phyloP scores from a whole-genome alignment of 1,284 basidiomycete genomes.

The Cutaneotrichosporon sp. region DNA sequence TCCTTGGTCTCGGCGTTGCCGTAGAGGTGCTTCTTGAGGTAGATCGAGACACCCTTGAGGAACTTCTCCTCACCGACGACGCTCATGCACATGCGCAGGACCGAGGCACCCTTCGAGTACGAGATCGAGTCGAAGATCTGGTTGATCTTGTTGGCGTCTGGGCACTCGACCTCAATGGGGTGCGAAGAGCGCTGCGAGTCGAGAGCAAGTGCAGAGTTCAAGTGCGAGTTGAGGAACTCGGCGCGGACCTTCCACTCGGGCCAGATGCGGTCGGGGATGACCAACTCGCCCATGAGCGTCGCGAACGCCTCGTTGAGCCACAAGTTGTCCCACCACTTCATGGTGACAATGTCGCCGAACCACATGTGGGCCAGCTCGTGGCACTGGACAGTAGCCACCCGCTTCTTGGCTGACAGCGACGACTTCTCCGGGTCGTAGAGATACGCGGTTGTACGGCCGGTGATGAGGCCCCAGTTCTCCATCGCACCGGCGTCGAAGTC shows the following conservation, averaged over 20 bases:
- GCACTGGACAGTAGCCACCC: slow-evolving; percentile 63
- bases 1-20: slow-evolving; percentile 82
- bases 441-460: slow-evolving; percentile 79
- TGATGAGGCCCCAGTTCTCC: slow-evolving; percentile 96
- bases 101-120: slow-evolving; percentile 80
- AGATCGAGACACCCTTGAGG: slow-evolving; percentile 82
- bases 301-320: slow-evolving; percentile 78
- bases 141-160: slow-evolving; percentile 81
- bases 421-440: slow-evolving; percentile 76
- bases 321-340: slow-evolving; percentile 91
- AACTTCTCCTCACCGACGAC: slow-evolving; percentile 88
- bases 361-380: slow-evolving; percentile 56
- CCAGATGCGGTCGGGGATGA: slow-evolving; percentile 69
- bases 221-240: slow-evolving; percentile 59
- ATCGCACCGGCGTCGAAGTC: slow-evolving; percentile 92
- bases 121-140: slow-evolving; percentile 86
- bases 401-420: slow-evolving; percentile 74
- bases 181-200: slow-evolving; percentile 91
- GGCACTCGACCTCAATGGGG: slow-evolving; percentile 89
- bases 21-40: slow-evolving; percentile 84
- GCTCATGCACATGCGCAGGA: slow-evolving; percentile 87
- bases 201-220: slow-evolving; percentile 66
- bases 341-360: slow-evolving; percentile 89
- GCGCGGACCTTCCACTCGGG: slow-evolving; percentile 60
- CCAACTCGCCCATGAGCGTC: slow-evolving; percentile 79